Evolutionary conservation across 2,329 filamentous ascomycete genomes (phyloP), one percentile per base, ranked within the genome.

Genomic region (Diplodia intermedia): DNA sequence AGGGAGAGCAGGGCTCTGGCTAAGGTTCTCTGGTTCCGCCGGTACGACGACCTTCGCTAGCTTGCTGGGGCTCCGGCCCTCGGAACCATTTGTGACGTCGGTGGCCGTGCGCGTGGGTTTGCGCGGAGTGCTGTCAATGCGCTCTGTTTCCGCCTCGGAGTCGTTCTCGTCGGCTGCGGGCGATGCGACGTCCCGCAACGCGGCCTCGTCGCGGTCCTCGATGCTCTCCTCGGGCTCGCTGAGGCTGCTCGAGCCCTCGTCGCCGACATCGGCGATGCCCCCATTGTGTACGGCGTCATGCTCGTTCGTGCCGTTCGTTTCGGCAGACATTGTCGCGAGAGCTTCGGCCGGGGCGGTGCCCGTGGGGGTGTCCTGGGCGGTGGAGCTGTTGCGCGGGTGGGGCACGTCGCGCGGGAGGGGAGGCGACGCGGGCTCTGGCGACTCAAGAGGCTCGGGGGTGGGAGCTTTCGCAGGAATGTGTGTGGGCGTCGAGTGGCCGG

Each of bases 131-230:
- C 91, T 89, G 76, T 95, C 95, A 69, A 99, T 86, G 69, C 95
- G 90, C 81, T 97, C 94, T 1, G 94, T 98, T 81, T 97, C 94
- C 40, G 94, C 94, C 80, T 98, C 94, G 3, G 94, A 90, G 73
- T 91, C 89, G 67, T 86, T 85, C 65, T 89, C 87, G 38, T 90
- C 77, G 43, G 29, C 66, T 6, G 14, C 26, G 5, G 66, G 57
- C 12, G 66, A 68, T 36, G 50, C 49, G 36, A 26, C 49, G 4
- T 33, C 65, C 23, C 66, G 47, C 15, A 63, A 56, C 12, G 75
- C 77, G 23, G 73, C 71, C 67, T 77, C 77, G 20, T 76, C 79
- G 40, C 77, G 75, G 36, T 86, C 90, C 71, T 91, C 88, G 63
- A 92, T 90, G 70, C 92, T 89, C 74, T 97, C 92, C 75, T 94